Evolutionary conservation across 1,284 basidiomycete species (phyloP), one percentile per base, ranked within the genome.

Genomic region (Microbotryum silenes-acaulis): DNA sequence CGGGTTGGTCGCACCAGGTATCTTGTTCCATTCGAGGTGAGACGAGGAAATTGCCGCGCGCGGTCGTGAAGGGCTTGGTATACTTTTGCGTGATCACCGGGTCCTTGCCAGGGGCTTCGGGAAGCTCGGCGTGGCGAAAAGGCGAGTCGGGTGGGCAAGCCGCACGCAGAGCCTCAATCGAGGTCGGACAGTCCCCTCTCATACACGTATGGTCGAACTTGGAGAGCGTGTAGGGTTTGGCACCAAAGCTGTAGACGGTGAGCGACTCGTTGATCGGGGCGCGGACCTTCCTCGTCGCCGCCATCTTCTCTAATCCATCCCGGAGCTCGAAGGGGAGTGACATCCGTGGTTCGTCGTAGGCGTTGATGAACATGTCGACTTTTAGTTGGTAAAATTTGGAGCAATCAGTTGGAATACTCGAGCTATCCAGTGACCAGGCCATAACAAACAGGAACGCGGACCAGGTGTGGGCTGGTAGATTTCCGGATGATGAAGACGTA

Each of bases 301-400:
- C 63, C 16, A 44, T 21, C 8, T 42, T 16, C 44, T 60, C 61
- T 7, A 65, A 54, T 9, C 45, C 50, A 1, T 16, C 21, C 4
- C 61, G 42, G 20, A 52, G 12, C 45, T 57, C 52, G 45, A 57
- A 63, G 12, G 58, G 52, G 2, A 65, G 12, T 2, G 58, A 20
- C 14, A 65, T 58, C 5, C 64, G 51, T 4, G 61, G 61, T 47
- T 65, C 64, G 55, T 65, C 64, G 46, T 62, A 47, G 27, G 51
- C 52, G 42, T 60, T 65, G 44, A 65, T 42, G 25, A 57, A 63
- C 14, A 63, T 51, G 55, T 65, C 64, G 37, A 63, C 64, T 62
- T 53, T 21, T 7, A 37, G 5, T 12, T 21, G 8, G 8, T 33
- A 45, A 18, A 49, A 6, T 2, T 23, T 21, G 42, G 27, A 18